Conservation (phyloP, 164 flowering plant genomes). For the Aristolochia contorta region DNA sequence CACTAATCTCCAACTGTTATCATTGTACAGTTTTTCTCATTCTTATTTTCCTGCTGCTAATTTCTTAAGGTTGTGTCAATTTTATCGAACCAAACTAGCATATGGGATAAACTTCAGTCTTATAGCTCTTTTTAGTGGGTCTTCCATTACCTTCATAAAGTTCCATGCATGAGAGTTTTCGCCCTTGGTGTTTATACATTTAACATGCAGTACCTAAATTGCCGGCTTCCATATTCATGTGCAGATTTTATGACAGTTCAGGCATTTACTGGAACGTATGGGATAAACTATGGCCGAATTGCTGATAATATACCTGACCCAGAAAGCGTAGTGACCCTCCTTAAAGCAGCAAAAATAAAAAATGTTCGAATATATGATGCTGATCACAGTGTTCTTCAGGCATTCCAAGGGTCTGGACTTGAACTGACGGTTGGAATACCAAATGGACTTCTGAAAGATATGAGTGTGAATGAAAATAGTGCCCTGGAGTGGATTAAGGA, state of each 20-base stretch:
- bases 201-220: background rate
- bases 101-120: too few species aligned
- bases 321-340: conserved; percentile 67
- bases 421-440: conserved; percentile 57
- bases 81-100: too few species aligned
- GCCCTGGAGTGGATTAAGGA: conserved; percentile 67
- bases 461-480: conserved; percentile 46
- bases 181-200: too few species aligned
- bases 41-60: too few species aligned
- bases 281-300: conserved; percentile 74
- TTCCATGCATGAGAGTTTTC: too few species aligned
- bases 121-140: too few species aligned
- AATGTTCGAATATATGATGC: conserved; percentile 78
- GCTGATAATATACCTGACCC: conserved; percentile 78
- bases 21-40: too few species aligned
- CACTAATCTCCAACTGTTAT: too few species aligned
- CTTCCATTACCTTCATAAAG: too few species aligned
- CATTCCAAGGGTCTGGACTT: conserved; percentile 62
- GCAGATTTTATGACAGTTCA: conserved; percentile 22
- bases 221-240: conserved; percentile 9
- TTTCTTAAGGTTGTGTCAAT: too few species aligned
- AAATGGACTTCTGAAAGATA: conserved; percentile 53
- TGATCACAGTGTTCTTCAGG: conserved; percentile 50
- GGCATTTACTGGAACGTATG: conserved; percentile 67
- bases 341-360: conserved; percentile 69